Percentiles rank a stretch among this genome's conserved stretches.
phyloP scores from a whole-genome alignment of 116 monocot species.

The Posidonia oceanica region DNA sequence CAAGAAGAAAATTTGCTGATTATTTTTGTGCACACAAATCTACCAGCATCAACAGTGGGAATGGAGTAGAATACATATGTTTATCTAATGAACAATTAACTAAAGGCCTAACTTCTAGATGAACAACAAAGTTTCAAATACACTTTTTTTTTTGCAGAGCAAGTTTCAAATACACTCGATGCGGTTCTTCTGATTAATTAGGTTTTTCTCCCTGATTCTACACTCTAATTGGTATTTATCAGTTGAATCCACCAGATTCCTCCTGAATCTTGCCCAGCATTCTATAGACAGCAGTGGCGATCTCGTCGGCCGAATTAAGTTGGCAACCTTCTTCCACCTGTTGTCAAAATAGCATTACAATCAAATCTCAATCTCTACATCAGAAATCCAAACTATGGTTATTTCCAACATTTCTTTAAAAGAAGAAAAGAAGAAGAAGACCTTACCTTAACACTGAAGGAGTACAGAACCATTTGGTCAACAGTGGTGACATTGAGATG shows the following conservation, averaged over 20 bases:
- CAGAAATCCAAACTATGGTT: too few species aligned
- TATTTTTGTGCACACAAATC: too few species aligned
- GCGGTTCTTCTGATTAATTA: too few species aligned
- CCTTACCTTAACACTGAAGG: constrained; percentile 52
- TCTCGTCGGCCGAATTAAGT: constrained; percentile 40
- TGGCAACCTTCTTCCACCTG: constrained; percentile 53
- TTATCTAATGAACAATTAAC: not conserved
- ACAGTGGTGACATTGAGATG: constrained; percentile 56
- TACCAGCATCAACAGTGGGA: too few species aligned
- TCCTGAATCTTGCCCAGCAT: constrained; percentile 32
- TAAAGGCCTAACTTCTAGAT: too few species aligned
- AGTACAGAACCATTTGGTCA: constrained; percentile 48
- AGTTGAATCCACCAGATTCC: constrained; percentile 9
- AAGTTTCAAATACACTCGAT: too few species aligned
- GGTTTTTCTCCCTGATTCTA: too few species aligned
- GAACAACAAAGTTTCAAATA: too few species aligned
- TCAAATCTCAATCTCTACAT: not conserved
- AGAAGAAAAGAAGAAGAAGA: not conserved
- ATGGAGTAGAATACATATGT: not conserved
- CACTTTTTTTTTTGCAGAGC: too few species aligned
- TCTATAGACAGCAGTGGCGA: constrained; percentile 35
- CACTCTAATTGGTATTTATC: not conserved
- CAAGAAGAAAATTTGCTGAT: too few species aligned
- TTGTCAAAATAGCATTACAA: not conserved
- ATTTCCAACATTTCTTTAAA: too few species aligned